A percentile compares a stretch with the other conserved stretches of the same genome.
Conservation (phyloP, 2,329 filamentous ascomycete genomes). For the Alternaria sp. region DNA sequence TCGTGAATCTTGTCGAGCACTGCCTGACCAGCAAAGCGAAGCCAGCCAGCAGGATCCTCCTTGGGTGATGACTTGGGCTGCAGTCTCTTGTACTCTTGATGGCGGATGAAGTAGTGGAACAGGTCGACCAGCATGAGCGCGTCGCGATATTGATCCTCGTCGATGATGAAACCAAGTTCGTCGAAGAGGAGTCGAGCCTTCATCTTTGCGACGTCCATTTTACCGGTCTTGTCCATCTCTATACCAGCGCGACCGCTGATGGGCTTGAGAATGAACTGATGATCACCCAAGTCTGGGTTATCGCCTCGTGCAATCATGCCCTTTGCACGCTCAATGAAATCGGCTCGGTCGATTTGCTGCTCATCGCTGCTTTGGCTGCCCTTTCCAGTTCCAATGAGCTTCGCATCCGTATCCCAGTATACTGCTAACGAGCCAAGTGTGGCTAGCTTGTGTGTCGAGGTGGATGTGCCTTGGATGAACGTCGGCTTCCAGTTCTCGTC, state of each 20-base stretch:
- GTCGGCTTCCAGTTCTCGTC: constrained; percentile 94
- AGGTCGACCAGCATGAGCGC: constrained; percentile 97
- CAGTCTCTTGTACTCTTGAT: constrained; percentile 94
- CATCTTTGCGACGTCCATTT: constrained; percentile 78
- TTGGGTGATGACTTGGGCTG: constrained; percentile 86
- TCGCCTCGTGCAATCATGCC: constrained; percentile 78
- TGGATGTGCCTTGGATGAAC: constrained; percentile 86
- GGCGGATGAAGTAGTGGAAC: constrained; percentile 97
- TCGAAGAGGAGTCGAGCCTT: constrained; percentile 94
- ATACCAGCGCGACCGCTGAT: constrained; percentile 95
- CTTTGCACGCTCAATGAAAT: constrained; percentile 78
- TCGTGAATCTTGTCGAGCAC: constrained; percentile 95
- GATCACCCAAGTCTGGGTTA: constrained; percentile 61
- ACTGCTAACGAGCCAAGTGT: constrained; percentile 87
- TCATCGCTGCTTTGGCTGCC: constrained; percentile 67
- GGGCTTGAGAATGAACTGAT: constrained; percentile 95
- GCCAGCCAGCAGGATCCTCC: constrained; percentile 90
- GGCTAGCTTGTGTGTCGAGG: constrained; percentile 90
- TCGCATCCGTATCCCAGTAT: constrained; percentile 97
- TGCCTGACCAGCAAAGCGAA: constrained; percentile 87
- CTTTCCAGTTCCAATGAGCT: constrained; percentile 80
- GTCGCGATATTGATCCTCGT: constrained; percentile 97
- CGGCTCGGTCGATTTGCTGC: constrained; percentile 71
- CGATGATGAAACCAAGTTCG: constrained; percentile 95
- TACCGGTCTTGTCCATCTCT: constrained; percentile 91